A percentile compares a stretch with the other conserved stretches of the same genome.
Conservation (phyloP, 345 rosid species). For the Murraya koenigii region DNA sequence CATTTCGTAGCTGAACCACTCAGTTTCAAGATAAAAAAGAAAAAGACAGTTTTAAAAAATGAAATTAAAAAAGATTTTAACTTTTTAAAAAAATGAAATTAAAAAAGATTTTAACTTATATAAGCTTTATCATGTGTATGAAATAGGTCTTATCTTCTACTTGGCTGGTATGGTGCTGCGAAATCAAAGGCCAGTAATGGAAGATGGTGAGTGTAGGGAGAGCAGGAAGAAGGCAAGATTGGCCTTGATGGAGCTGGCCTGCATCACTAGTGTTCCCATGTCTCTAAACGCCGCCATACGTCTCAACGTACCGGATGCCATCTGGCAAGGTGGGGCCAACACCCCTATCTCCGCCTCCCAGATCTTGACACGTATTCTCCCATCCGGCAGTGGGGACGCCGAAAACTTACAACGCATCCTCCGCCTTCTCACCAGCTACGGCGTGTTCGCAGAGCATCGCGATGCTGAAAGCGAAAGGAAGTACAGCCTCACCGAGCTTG, state of each 20-base stretch:
- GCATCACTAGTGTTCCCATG: constrained; percentile 96
- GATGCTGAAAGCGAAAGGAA: constrained; percentile 34
- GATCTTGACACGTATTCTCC: constrained; percentile 53
- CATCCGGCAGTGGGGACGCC: constrained; percentile 41
- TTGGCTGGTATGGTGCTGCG: no score
- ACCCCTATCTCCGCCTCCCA: constrained; percentile 69
- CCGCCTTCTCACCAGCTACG: constrained; percentile 79
- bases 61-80: no score
- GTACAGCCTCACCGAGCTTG: constrained; percentile 71
- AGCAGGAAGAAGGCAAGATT: constrained; percentile 57
- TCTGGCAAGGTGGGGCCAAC: constrained; percentile 81
- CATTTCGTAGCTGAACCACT: no score
- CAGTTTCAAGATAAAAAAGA: no score
- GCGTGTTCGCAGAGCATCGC: constrained; percentile 68
- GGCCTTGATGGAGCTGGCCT: constrained; percentile 72
- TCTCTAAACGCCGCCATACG: constrained; percentile 72
- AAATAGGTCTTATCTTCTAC: no score
- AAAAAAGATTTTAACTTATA: no score
- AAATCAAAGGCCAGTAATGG: constrained; percentile 24
- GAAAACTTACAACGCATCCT: constrained; percentile 85
- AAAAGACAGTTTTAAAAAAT: no score
- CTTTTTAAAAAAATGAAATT: no score
- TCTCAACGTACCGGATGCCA: constrained; percentile 73
- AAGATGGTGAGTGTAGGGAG: constrained; percentile 41
- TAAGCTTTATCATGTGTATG: no score